Base-by-base conservation (phyloP, 2,329 filamentous ascomycete species). In the Aspergillus sp. region DNA sequence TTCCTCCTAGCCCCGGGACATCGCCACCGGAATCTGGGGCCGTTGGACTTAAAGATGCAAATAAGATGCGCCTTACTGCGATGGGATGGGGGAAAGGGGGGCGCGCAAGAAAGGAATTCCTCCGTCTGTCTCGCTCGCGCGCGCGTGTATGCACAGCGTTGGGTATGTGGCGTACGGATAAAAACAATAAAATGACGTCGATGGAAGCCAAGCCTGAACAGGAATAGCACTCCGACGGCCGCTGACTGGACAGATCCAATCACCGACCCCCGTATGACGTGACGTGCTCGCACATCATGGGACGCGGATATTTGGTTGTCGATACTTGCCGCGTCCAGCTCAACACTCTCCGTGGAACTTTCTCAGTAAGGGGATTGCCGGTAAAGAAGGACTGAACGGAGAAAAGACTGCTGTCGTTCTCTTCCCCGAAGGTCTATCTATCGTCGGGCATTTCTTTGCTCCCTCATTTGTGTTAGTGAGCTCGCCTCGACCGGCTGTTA, bases 221-320 rank as follows among this genome's bases (percentile, higher is more conserved):
- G 26, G 26, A 9, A 30, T 30, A 30, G 26, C 26, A 17, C 26
- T 13, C 43, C 26, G 10, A 32, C 24, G 17, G 9, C 8, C 43
- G 17, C 10, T 32, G 43, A 16, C 33, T 45, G 35, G 51, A 49
- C 26, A 49, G 40, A 16, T 53, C 51, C 50, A 52, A 52, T 52
- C 41, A 52, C 17, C 20, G 24, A 1, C 13, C 16, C 43, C 32
- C 30, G 24, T 33, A 53, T 57, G 57, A 55, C 56, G 54, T 57
- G 57, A 55, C 56, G 54, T 57, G 52, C 54, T 54, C 46, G 52
- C 24, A 52, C 56, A 54, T 52, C 53, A 53, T 55, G 44, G 42
- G 45, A 20, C 47, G 50, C n/a, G 47, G 49, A 50, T 54, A 40
- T 33, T 53, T 53, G 11, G n/a, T n/a, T n/a, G 50, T n/a, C 50